A percentile compares a stretch with the other conserved stretches of the same genome.
Conservation (phyloP, 768 basidiomycete genomes). For the Mycena vitilis region DNA sequence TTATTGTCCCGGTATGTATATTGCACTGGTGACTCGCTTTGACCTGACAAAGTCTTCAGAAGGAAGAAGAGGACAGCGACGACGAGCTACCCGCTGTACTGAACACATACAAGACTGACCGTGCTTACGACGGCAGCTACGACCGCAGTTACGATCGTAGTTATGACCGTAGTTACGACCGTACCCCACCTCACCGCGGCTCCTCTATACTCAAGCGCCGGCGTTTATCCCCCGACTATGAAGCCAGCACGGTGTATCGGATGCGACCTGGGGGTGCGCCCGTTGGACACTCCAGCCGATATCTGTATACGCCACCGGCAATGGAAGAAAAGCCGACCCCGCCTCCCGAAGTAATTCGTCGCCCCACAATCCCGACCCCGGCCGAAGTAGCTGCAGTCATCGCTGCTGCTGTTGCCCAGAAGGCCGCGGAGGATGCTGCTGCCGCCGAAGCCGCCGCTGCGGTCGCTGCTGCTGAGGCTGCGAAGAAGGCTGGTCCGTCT, state of each 20-base stretch:
- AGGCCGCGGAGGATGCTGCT: constrained; percentile 43
- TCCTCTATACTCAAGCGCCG: constrained; percentile 12
- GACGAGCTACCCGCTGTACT: constrained; percentile 7
- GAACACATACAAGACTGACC: background rate
- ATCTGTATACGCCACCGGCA: background rate
- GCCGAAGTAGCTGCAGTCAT: constrained; percentile 16
- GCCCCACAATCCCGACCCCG: background rate
- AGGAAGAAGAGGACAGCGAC: constrained; percentile 27
- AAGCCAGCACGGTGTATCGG: background rate
- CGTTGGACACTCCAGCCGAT: background rate
- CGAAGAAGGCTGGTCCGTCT: constrained; percentile 32
- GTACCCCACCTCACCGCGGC: constrained; percentile 5
- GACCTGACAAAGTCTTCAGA: constrained; percentile 13
- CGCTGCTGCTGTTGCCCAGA: constrained; percentile 39
- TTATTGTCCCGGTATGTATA: constrained; percentile 30
- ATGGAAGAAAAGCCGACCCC: background rate
- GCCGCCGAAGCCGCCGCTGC: constrained; percentile 46
- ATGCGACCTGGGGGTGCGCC: background rate
- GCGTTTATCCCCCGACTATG: background rate
- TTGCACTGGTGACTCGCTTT: background rate
- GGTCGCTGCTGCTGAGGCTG: constrained; percentile 39
- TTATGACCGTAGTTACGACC: too few relatives aligned
- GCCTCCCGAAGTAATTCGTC: background rate
- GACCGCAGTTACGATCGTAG: too few relatives aligned
- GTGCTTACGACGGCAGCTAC: too few relatives aligned